Percentiles rank a stretch among this genome's conserved stretches.
phyloP scores from a whole-genome alignment of 1,139 yeast genomes.

The Hemisphaericaspora lyxosophila region DNA sequence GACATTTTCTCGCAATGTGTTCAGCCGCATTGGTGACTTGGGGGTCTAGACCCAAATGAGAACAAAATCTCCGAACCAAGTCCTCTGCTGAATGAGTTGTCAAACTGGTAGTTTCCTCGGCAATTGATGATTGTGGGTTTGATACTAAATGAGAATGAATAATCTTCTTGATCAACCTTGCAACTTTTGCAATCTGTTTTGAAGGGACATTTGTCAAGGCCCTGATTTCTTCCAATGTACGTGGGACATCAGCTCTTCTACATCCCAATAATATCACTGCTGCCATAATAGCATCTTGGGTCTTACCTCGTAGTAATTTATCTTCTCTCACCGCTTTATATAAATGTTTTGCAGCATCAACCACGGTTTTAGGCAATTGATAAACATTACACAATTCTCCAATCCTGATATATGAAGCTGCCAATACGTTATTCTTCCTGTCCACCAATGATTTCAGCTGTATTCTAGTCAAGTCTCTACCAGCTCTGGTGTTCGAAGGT shows the following conservation, averaged over 20 bases:
- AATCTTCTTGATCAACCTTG: constrained; percentile 74
- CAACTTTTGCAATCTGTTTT: constrained; percentile 86
- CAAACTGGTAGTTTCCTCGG: constrained; percentile 10
- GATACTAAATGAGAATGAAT: constrained; percentile 45
- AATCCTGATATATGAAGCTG: constrained; percentile 84
- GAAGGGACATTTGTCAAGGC: constrained; percentile 91
- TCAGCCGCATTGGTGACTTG: constrained; percentile 92
- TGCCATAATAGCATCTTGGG: constrained; percentile 92
- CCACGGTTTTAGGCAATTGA: constrained; percentile 88
- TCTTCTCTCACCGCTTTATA: constrained; percentile 90
- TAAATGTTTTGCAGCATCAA: constrained; percentile 95
- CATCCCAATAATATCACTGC: constrained; percentile 94
- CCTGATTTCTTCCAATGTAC: constrained; percentile 94
- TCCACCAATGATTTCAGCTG: constrained; percentile 84
- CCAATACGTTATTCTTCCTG: constrained; percentile 79
- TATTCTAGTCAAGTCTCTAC: constrained; percentile 84
- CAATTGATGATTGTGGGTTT: constrained; percentile 54
- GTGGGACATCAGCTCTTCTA: constrained; percentile 87
- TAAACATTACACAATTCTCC: constrained; percentile 98
- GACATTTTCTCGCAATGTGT: constrained; percentile 81
- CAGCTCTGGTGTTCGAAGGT: constrained; percentile 69
- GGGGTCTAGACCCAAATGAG: constrained; percentile 82
- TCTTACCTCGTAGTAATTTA: constrained; percentile 79
- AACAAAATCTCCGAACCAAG: constrained; percentile 90
- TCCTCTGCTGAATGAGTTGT: constrained; percentile 94